A percentile compares a stretch with the other conserved stretches of the same genome.
Conservation (phyloP, 257 asterid genomes). For the Primulina huaijiensis region DNA sequence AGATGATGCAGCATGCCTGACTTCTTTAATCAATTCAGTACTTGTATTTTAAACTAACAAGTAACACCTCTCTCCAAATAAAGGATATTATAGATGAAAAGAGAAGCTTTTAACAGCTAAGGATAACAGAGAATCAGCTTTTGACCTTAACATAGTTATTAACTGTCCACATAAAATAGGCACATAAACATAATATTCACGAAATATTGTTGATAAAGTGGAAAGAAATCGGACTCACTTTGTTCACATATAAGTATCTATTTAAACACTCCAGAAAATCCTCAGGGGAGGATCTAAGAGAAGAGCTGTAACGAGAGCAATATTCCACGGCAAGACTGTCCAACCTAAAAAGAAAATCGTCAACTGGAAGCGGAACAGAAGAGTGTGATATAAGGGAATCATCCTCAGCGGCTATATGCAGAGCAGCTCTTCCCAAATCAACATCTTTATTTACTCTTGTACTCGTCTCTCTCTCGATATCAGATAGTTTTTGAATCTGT, state of each 20-base stretch:
- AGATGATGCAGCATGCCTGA: conserved; percentile 3
- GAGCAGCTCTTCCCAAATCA: conserved; percentile 67
- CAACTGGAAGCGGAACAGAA: conserved; percentile 88
- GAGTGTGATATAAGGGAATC: conserved; percentile 80
- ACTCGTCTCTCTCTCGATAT: conserved; percentile 67
- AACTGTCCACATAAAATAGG: conserved; percentile 15
- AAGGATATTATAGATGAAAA: conserved; percentile 12
- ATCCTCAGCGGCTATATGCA: conserved; percentile 78
- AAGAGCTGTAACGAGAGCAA: conserved; percentile 65
- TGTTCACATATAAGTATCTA: conserved; percentile 56
- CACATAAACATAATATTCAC: conserved; percentile 9
- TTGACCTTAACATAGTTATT: conserved; percentile 13
- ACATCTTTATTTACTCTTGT: conserved; percentile 56
- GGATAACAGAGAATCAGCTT: conserved; percentile 18
- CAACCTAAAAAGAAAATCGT: conserved; percentile 61
- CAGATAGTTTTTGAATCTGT: conserved; percentile 48
- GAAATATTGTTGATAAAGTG: neutral
- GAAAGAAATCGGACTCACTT: conserved; percentile 42
- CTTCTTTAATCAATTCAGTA: neutral
- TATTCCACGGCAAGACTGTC: conserved; percentile 68
- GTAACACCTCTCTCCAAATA: neutral
- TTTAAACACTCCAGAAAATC: conserved; percentile 56
- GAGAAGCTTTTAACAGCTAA: conserved; percentile 4
- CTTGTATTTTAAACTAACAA: neutral
- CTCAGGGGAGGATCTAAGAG: conserved; percentile 58